These are phyloP conservation scores for Capsicum chinense DNA, from an alignment of 257 asterid species.

Conservation along the genomic window DNA sequence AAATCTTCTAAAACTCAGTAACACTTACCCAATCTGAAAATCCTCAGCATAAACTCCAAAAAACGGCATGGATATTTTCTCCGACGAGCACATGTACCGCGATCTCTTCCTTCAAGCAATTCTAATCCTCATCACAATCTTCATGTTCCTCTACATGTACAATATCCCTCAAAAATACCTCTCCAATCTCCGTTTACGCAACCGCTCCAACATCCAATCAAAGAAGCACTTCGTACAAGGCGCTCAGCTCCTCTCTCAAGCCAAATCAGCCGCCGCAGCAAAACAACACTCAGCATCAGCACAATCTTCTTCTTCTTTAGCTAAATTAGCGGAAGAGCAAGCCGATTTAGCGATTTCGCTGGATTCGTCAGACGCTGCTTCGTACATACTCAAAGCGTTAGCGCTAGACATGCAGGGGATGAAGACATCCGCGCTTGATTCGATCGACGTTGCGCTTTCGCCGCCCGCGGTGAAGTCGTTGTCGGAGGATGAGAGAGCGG, in stretches of 20 bases:
- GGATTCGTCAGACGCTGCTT: slow-evolving; percentile 68
- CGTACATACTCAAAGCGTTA: slow-evolving; percentile 69
- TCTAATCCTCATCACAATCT: slow-evolving; percentile 30
- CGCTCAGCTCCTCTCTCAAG: slow-evolving; percentile 69
- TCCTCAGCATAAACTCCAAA: neutral
- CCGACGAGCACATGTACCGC: slow-evolving; percentile 45
- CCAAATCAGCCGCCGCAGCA: slow-evolving; percentile 39
- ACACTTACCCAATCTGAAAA: neutral
- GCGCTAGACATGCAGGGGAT: slow-evolving; percentile 70
- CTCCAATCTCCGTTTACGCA: slow-evolving; percentile 55
- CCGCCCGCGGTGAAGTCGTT: slow-evolving; percentile 55
- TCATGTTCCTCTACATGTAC: slow-evolving; percentile 53
- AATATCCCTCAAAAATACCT: slow-evolving; percentile 59
- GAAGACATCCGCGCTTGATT: slow-evolving; percentile 62
- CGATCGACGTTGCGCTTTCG: slow-evolving; percentile 70
- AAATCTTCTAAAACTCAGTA: neutral
- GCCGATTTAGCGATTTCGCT: slow-evolving; percentile 67
- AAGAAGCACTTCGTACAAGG: slow-evolving; percentile 75
- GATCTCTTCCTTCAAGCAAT: slow-evolving; percentile 64
- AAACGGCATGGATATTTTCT: neutral
- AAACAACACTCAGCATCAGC: slow-evolving; percentile 34
- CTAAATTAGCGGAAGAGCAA: slow-evolving; percentile 53
- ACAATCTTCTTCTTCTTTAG: slow-evolving; percentile 30
- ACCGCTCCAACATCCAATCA: slow-evolving; percentile 52
- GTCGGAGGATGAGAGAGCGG: slow-evolving; percentile 58